Base-by-base conservation (phyloP, 2,329 filamentous ascomycete genomes). In the Fusarium sp. region DNA sequence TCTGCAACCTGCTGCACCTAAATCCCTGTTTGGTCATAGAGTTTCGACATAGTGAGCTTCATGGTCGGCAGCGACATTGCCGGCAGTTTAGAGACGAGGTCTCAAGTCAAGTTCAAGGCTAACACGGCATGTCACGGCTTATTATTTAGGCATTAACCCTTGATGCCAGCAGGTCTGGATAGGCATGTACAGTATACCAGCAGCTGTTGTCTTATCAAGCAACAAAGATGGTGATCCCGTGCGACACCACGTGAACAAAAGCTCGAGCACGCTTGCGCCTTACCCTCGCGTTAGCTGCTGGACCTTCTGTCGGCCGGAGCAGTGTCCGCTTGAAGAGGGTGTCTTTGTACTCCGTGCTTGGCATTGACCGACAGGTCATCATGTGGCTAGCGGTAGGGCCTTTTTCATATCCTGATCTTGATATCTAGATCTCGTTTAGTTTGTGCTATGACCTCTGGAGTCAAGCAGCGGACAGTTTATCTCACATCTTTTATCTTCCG, bases 371-470 rank as follows among this genome's bases (percentile, higher is more conserved):
- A 58, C 56, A 60, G 37, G 55, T 68, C 51, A 67, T 60, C 52
- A 52, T 60, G 64, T 64, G 39, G 51, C 56, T 46, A 62, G 51
- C 37, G 25, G 55, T 51, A 41, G 44, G 66, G 46, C 54, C 49
- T 69, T 67, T 25, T 14, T 27, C 23, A 57, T 58, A 52, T 56
- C 56, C 58, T 48, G 51, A 54, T 66, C 52, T 42, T 38, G 38
- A 58, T 45, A 49, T 73, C 52, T 37, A 66, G 69, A 49, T 67
- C 25, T 66, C 31, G 54, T 67, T 63, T 63, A 67, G 62, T 60
- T 60, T 67, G 66, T 73, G 61, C 70, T 73, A 63, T 73, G 61
- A 71, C 61, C 70, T 70, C 44, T 52, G 31, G 35, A 35, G n/a
- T 55, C 35, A 39, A 15, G 19, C 49, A 46, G 18, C 37, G 35